Conservation (phyloP, 768 basidiomycete genomes). For the Naganishia friedmannii region DNA sequence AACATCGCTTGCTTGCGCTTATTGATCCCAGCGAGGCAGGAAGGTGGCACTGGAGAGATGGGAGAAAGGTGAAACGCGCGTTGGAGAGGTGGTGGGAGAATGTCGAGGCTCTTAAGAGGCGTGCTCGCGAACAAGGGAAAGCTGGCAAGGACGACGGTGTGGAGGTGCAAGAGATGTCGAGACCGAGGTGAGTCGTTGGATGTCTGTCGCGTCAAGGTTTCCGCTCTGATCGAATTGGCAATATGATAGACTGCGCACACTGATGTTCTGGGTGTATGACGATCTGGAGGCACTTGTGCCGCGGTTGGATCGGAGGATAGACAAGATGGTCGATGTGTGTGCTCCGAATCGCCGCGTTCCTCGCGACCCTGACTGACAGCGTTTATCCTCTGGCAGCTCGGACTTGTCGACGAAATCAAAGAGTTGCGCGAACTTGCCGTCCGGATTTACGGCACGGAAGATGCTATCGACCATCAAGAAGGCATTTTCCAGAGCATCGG, state of each 20-base stretch:
- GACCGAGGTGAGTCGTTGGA: too few relatives aligned
- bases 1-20: constrained; percentile 64
- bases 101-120: constrained; percentile 49
- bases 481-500: constrained; percentile 93
- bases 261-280: constrained; percentile 89
- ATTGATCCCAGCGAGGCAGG: constrained; percentile 72
- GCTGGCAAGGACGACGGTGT: too few relatives aligned
- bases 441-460: constrained; percentile 38
- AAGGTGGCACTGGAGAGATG: constrained; percentile 95
- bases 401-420: constrained; percentile 74
- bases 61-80: constrained; percentile 79
- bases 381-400: constrained; percentile 59
- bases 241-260: constrained; percentile 52
- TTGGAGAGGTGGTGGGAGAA: constrained; percentile 73
- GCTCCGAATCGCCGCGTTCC: neutral
- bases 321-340: constrained; percentile 80
- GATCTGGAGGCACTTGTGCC: constrained; percentile 62
- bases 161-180: too few relatives aligned
- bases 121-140: too few relatives aligned
- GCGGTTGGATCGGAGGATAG: constrained; percentile 75
- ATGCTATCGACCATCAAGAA: constrained; percentile 47
- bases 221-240: too few relatives aligned
- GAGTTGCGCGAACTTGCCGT: constrained; percentile 54
- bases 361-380: neutral
- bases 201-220: too few relatives aligned